phyloP scores from a whole-genome alignment of 306 rosid genomes.

The Coriaria nepalensis region DNA sequence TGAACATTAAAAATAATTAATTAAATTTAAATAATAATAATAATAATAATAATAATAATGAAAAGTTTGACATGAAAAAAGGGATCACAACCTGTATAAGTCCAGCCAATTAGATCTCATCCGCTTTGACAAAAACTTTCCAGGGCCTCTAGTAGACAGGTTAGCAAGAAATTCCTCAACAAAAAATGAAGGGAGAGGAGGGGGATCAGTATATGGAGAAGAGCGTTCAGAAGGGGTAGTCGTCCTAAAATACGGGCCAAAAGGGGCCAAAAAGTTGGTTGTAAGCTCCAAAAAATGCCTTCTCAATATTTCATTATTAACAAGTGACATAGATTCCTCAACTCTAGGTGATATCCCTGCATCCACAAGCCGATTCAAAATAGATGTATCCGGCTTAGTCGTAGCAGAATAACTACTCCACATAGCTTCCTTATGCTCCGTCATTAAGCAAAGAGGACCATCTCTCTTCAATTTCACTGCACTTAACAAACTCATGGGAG shows the following conservation, averaged over 20 bases:
- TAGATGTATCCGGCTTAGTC: conserved; percentile 82
- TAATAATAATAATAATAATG: no score
- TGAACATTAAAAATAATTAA: conserved; percentile 15
- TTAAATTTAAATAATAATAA: not conserved
- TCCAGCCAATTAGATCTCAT: conserved; percentile 86
- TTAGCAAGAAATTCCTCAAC: conserved; percentile 63
- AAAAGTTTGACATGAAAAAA: conserved; percentile 2
- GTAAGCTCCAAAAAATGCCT: conserved; percentile 85
- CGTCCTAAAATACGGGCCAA: conserved; percentile 75
- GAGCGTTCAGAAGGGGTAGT: conserved; percentile 62
- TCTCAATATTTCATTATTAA: conserved; percentile 76
- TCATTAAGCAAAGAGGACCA: conserved; percentile 96
- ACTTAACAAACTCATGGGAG: conserved; percentile 66
- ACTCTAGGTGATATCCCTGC: conserved; percentile 81
- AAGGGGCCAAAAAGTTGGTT: conserved; percentile 85
- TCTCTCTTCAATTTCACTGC: conserved; percentile 79
- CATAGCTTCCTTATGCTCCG: conserved; percentile 90
- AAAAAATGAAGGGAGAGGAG: conserved; percentile 46
- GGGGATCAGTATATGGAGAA: conserved; percentile 70
- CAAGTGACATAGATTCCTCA: conserved; percentile 86
- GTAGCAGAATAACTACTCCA: conserved; percentile 78
- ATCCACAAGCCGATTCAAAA: conserved; percentile 78
- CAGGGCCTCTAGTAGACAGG: conserved; percentile 74
- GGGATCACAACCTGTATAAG: conserved; percentile 48
- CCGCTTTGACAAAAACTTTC: conserved; percentile 79